These are phyloP conservation scores for Alternaria burnsii DNA, from an alignment of 2,329 filamentous ascomycete genomes.

Conservation along the genomic window DNA sequence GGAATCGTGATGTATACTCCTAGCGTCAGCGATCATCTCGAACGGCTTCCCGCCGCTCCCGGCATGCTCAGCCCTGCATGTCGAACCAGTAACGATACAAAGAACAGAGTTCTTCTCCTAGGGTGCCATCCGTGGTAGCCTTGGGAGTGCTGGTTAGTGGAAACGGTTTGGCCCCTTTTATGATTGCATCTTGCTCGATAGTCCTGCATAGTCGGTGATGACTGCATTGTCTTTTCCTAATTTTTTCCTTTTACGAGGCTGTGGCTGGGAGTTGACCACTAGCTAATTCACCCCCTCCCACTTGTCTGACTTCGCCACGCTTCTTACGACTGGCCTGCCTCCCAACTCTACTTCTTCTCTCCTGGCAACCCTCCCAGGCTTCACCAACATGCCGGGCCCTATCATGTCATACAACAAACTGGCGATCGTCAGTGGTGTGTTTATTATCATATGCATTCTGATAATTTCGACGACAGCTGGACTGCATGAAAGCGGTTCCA, in stretches of 20 bases:
- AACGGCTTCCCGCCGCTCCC: background rate
- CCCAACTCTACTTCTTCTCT: background rate
- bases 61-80: background rate
- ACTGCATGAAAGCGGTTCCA: conserved; percentile 14
- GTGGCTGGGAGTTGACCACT: background rate
- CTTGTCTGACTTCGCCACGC: background rate
- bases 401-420: conserved; percentile 6
- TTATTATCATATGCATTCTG: conserved; percentile 21
- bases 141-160: background rate
- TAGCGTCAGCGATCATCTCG: conserved; percentile 1
- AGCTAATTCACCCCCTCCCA: background rate
- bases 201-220: background rate
- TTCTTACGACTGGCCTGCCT: background rate
- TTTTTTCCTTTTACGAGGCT: background rate
- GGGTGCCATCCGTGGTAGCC: background rate
- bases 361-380: background rate
- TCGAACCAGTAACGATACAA: background rate
- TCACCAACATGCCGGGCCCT: conserved; percentile 4
- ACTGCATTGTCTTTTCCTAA: background rate
- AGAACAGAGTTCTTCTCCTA: background rate
- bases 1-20: background rate
- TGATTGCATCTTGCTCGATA: background rate
- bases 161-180: background rate
- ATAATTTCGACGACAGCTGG: conserved; percentile 20
- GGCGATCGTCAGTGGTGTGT: background rate